Percentiles rank a stretch among this genome's conserved stretches.
phyloP scores from a whole-genome alignment of 768 basidiomycete species.

The Favolaschia claudopus region DNA sequence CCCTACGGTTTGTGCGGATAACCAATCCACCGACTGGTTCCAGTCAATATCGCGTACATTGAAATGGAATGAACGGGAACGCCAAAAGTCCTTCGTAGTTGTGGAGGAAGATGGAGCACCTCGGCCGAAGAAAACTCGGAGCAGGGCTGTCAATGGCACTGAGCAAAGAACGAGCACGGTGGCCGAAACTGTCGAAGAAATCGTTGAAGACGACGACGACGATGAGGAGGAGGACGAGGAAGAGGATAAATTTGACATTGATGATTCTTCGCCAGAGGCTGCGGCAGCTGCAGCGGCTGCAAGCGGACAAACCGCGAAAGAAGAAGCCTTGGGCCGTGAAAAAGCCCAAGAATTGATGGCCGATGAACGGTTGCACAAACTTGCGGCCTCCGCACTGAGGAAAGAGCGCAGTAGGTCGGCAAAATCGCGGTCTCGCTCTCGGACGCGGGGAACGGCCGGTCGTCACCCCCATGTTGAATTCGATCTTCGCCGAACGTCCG shows the following conservation, averaged over 20 bases:
- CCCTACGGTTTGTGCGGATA: slow-evolving; percentile 97
- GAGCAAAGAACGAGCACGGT: slow-evolving; percentile 17
- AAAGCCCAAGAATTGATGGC: slow-evolving; percentile 40
- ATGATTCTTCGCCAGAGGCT: slow-evolving; percentile 80
- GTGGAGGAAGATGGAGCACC: slow-evolving; percentile 82
- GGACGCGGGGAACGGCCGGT: slow-evolving; percentile 66
- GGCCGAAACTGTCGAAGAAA: slow-evolving; percentile 38
- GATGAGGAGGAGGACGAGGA: slow-evolving; percentile 58
- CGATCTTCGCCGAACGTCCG: slow-evolving; percentile 41
- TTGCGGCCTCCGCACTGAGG: slow-evolving; percentile 41
- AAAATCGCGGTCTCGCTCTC: slow-evolving; percentile 58
- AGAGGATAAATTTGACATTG: slow-evolving; percentile 87
- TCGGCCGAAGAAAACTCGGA: slow-evolving; percentile 44
- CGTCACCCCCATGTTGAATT: slow-evolving; percentile 64
- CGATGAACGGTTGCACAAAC: slow-evolving; percentile 34
- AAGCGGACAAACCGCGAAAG: slow-evolving; percentile 22
- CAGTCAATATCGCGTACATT: slow-evolving; percentile 94
- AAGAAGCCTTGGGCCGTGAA: slow-evolving; percentile 32
- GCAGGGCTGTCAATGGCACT: slow-evolving; percentile 26
- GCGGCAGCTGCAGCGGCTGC: slow-evolving; percentile 33
- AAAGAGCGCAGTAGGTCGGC: slow-evolving; percentile 44
- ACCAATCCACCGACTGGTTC: slow-evolving; percentile 99
- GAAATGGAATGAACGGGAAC: slow-evolving; percentile 99
- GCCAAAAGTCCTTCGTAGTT: slow-evolving; percentile 98
- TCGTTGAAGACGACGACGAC: slow-evolving; percentile 53